A percentile compares a stretch with the other conserved stretches of the same genome.
Conservation (phyloP, 2,329 filamentous ascomycete genomes). For the Exserohilum rostratum region DNA sequence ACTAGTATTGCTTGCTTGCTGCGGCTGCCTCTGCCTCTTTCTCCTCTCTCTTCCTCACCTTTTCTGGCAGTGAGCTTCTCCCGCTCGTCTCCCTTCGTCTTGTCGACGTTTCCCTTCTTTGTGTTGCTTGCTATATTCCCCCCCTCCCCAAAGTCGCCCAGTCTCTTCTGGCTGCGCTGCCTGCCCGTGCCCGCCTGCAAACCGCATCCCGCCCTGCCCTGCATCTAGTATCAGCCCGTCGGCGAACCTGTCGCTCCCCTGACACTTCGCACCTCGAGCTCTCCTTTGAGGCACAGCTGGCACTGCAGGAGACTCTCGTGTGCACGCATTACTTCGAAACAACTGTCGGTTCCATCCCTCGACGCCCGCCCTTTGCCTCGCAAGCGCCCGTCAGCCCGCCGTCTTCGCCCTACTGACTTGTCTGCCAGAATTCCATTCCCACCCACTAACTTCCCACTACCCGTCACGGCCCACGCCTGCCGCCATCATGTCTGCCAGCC, state of each 20-base stretch:
- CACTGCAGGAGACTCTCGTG: constrained; percentile 37
- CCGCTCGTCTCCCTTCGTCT: constrained; percentile 11
- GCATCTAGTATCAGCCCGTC: constrained; percentile 23
- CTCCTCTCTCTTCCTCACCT: constrained; percentile 15
- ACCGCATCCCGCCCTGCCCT: constrained; percentile 10
- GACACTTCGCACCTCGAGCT: constrained; percentile 24
- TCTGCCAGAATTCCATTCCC: constrained; percentile 9
- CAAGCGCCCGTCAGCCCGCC: neutral
- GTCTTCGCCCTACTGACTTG: constrained; percentile 4
- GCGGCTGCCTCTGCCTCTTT: neutral
- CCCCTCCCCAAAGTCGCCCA: neutral
- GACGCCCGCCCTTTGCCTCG: constrained; percentile 13
- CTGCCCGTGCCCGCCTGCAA: constrained; percentile 16
- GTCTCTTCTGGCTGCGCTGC: constrained; percentile 28
- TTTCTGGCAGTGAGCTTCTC: constrained; percentile 15
- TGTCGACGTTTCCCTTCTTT: constrained; percentile 25
- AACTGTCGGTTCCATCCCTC: constrained; percentile 3
- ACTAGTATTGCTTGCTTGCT: no score
- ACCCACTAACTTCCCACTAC: no score
- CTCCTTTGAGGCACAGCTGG: constrained; percentile 43
- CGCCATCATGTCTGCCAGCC: constrained; percentile 53
- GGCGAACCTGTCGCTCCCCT: constrained; percentile 19
- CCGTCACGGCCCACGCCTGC: neutral
- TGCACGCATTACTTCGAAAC: constrained; percentile 11
- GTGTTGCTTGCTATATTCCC: constrained; percentile 29